These are phyloP conservation scores for Megacollybia marginata DNA, from an alignment of 768 basidiomycete genomes.

Conservation along the genomic window DNA sequence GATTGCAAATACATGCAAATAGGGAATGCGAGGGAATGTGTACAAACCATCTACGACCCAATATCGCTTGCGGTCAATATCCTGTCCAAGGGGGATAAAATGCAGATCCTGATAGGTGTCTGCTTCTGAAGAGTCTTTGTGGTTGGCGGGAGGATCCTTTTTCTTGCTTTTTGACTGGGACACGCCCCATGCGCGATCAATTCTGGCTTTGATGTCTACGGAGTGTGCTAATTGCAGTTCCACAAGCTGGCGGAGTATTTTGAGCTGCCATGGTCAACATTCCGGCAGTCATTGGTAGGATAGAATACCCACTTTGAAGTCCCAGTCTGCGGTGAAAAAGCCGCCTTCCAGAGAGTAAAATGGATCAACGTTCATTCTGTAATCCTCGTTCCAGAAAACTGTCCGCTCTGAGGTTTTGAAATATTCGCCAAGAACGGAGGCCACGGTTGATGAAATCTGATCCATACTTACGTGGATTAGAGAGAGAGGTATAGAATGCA, in stretches of 20 bases:
- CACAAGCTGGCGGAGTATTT: slow-evolving; percentile 76
- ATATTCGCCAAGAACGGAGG: slow-evolving; percentile 60
- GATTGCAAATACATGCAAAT: slow-evolving; percentile 72
- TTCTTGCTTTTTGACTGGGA: slow-evolving; percentile 82
- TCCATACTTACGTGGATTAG: slow-evolving; percentile 50
- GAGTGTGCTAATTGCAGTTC: slow-evolving; percentile 75
- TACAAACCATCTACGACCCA: slow-evolving; percentile 89
- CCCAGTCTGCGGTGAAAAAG: slow-evolving; percentile 78
- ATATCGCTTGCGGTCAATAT: slow-evolving; percentile 67
- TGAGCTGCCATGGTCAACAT: slow-evolving; percentile 44
- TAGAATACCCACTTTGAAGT: slow-evolving; percentile 59
- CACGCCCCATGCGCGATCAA: slow-evolving; percentile 86
- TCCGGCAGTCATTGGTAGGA: slow-evolving; percentile 7
- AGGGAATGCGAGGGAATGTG: slow-evolving; percentile 32
- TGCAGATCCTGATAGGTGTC: slow-evolving; percentile 59
- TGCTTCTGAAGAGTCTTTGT: slow-evolving; percentile 54
- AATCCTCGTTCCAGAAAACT: slow-evolving; percentile 72
- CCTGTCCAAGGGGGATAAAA: slow-evolving; percentile 71
- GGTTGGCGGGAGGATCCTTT: slow-evolving; percentile 48
- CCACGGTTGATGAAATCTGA: slow-evolving; percentile 74
- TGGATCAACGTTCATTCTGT: slow-evolving; percentile 64
- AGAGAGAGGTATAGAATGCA: slow-evolving; percentile 25
- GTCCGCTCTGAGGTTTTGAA: slow-evolving; percentile 70
- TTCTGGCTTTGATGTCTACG: slow-evolving; percentile 56
- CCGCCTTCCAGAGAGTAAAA: slow-evolving; percentile 59